These are phyloP conservation scores for Cryphonectria parasitica DNA, from an alignment of 2,329 filamentous ascomycete genomes.

Conservation along the genomic window DNA sequence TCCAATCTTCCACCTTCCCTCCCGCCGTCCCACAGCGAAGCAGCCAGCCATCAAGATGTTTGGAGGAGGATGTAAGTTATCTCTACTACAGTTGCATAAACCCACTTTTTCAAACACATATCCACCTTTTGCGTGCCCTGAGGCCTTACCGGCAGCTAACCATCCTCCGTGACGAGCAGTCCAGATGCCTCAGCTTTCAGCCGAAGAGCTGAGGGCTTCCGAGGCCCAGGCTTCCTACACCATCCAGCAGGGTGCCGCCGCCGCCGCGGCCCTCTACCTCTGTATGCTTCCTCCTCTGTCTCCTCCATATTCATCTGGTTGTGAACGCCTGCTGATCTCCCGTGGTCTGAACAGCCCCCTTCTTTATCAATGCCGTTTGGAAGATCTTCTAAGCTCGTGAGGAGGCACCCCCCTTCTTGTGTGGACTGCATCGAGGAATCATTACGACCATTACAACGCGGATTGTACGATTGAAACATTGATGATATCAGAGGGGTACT, in stretches of 20 bases:
- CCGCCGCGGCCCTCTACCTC: constrained; percentile 72
- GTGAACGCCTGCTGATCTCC: background rate
- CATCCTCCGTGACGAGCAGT: constrained; percentile 45
- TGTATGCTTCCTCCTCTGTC: constrained; percentile 51
- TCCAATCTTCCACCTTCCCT: constrained; percentile 8
- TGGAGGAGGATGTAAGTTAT: constrained; percentile 55
- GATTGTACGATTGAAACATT: background rate
- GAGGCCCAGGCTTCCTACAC: constrained; percentile 70
- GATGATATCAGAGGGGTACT: background rate
- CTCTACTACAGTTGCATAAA: background rate
- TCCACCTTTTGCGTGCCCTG: background rate
- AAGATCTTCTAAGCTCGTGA: constrained; percentile 39
- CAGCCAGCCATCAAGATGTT: constrained; percentile 55
- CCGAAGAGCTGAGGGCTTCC: constrained; percentile 70
- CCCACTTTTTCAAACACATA: background rate
- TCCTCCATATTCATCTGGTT: constrained; percentile 8
- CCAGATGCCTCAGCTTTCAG: constrained; percentile 69
- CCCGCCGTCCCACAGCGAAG: constrained; percentile 11
- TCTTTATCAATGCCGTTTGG: constrained; percentile 54
- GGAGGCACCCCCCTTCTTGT: background rate
- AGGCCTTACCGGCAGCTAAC: background rate
- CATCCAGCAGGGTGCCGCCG: constrained; percentile 68
- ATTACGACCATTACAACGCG: background rate
- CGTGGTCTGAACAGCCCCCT: constrained; percentile 52
- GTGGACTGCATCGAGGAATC: background rate